phyloP scores from a whole-genome alignment of 2,329 filamentous ascomycete genomes.

The Penicillium sp. region DNA sequence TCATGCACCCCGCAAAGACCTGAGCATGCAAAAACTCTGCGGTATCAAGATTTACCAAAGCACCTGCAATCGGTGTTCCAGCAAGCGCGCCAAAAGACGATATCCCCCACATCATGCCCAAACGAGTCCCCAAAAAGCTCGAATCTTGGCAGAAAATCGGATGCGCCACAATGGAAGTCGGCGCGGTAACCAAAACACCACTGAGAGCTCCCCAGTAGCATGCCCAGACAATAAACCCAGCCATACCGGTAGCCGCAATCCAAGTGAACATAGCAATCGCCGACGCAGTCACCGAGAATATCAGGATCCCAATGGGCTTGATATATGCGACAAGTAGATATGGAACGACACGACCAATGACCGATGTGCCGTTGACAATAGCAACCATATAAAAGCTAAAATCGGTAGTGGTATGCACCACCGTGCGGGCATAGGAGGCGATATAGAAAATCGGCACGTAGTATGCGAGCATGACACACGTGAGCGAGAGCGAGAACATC shows the following conservation, averaged over 20 bases:
- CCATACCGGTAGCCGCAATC: slow-evolving; percentile 24
- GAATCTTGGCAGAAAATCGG: slow-evolving; percentile 29
- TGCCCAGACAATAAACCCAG: slow-evolving; percentile 34
- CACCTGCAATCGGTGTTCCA: slow-evolving; percentile 35
- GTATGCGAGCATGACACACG: slow-evolving; percentile 48
- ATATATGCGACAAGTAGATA: slow-evolving; percentile 41
- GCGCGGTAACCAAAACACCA: slow-evolving; percentile 33
- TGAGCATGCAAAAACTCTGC: slow-evolving; percentile 32
- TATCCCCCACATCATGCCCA: slow-evolving; percentile 40
- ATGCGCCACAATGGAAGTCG: slow-evolving; percentile 33
- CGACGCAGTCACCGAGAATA: slow-evolving; percentile 22
- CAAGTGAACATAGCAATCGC: slow-evolving; percentile 36
- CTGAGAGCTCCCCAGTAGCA: slow-evolving; percentile 36
- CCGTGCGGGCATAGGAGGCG: slow-evolving; percentile 44
- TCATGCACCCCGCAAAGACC: slow-evolving; percentile 35
- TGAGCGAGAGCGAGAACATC: slow-evolving; percentile 47
- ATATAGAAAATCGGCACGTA: slow-evolving; percentile 50
- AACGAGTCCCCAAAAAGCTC: slow-evolving; percentile 30
- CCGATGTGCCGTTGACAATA: slow-evolving; percentile 53
- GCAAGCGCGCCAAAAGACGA: slow-evolving; percentile 34
- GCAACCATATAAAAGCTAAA: slow-evolving; percentile 51
- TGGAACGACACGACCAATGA: slow-evolving; percentile 52
- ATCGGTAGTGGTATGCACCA: slow-evolving; percentile 50
- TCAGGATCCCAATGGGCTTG: slow-evolving; percentile 28
- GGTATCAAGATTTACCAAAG: slow-evolving; percentile 29